A percentile compares a stretch with the other conserved stretches of the same genome.
Conservation (phyloP, 2,329 filamentous ascomycete species). For the Penicillium brasilianum region DNA sequence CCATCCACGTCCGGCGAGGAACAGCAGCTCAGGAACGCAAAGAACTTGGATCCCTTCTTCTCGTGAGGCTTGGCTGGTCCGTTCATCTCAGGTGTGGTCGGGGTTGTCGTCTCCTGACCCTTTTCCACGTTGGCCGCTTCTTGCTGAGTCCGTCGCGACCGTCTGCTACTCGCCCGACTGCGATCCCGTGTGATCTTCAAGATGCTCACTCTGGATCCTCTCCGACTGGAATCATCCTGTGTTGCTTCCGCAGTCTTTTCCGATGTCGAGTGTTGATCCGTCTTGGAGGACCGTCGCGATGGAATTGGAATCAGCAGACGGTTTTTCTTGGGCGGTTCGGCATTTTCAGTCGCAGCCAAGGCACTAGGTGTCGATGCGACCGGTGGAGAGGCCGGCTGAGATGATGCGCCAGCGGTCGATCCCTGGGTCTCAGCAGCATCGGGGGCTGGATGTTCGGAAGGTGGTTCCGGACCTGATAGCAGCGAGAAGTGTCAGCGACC, state of each 20-base stretch:
- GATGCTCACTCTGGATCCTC: conserved; percentile 69
- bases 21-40: conserved; percentile 57
- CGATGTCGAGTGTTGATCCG: conserved; percentile 41
- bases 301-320: conserved; percentile 44
- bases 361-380: conserved; percentile 14
- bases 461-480: conserved; percentile 33
- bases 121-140: conserved; percentile 40
- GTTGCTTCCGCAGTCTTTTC: conserved; percentile 41
- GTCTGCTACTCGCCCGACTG: conserved; percentile 66
- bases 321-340: conserved; percentile 43
- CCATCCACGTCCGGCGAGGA: conserved; percentile 52
- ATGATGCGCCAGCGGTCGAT: conserved; percentile 26
- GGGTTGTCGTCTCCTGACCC: conserved; percentile 35
- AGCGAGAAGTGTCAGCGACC: conserved; percentile 22
- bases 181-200: conserved; percentile 67
- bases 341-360: conserved; percentile 21
- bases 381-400: conserved; percentile 23
- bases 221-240: conserved; percentile 55
- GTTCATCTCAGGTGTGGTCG: conserved; percentile 38
- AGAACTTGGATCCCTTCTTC: conserved; percentile 48
- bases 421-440: conserved; percentile 32
- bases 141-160: conserved; percentile 45
- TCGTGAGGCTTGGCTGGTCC: conserved; percentile 42
- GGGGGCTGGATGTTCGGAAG: conserved; percentile 29
- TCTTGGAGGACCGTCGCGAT: conserved; percentile 46